These are phyloP conservation scores for Colletotrichum sp. DNA, from an alignment of 2,329 filamentous ascomycete species.

Conservation along the genomic window DNA sequence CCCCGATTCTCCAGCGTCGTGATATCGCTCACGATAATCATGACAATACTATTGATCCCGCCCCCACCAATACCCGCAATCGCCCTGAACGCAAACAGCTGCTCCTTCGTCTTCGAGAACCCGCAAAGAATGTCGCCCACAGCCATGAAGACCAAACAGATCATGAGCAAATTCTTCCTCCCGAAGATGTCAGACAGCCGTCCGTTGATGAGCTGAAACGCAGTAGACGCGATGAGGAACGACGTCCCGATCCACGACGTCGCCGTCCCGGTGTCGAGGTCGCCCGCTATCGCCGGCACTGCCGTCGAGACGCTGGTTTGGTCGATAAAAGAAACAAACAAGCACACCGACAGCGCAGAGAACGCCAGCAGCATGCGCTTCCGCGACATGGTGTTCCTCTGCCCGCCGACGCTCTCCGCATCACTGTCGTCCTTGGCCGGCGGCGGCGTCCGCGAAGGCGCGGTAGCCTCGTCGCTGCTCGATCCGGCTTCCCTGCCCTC, in stretches of 20 bases:
- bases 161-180: constrained; percentile 35
- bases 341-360: constrained; percentile 30
- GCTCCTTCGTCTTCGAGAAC: constrained; percentile 31
- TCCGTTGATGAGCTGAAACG: constrained; percentile 39
- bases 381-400: constrained; percentile 37
- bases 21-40: constrained; percentile 43
- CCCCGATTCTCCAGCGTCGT: constrained; percentile 39
- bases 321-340: constrained; percentile 41
- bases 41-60: constrained; percentile 36
- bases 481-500: background rate
- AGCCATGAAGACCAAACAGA: constrained; percentile 30
- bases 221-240: constrained; percentile 40
- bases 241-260: constrained; percentile 41
- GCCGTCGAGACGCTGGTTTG: constrained; percentile 39
- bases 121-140: constrained; percentile 36
- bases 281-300: constrained; percentile 39
- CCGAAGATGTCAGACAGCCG: constrained; percentile 40
- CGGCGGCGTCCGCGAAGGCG: background rate
- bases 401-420: constrained; percentile 30
- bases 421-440: constrained; percentile 16
- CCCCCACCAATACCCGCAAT: constrained; percentile 40
- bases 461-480: background rate
- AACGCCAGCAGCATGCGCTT: constrained; percentile 35
- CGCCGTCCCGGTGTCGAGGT: constrained; percentile 33
- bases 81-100: constrained; percentile 39